phyloP scores from a whole-genome alignment of 129 eudicot genomes.

The Deinandra increscens region DNA sequence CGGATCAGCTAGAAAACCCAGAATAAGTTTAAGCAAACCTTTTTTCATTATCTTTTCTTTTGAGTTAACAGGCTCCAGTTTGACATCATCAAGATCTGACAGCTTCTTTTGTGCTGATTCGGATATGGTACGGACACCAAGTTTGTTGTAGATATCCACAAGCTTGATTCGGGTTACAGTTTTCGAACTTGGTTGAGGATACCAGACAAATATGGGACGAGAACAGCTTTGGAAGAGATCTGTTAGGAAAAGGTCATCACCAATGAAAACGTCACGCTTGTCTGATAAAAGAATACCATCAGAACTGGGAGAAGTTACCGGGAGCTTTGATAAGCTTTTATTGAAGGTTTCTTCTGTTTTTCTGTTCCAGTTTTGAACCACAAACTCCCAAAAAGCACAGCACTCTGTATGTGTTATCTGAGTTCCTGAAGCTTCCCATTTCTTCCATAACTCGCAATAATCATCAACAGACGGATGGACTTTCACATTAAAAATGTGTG shows the following conservation, averaged over 20 bases:
- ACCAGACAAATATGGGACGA: slow-evolving; percentile 48
- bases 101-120: slow-evolving; percentile 33
- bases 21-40: slow-evolving; percentile 45
- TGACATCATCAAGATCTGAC: slow-evolving; percentile 19
- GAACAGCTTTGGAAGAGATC: slow-evolving; percentile 42
- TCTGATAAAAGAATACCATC: slow-evolving; percentile 27
- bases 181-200: slow-evolving; percentile 36
- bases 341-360: slow-evolving; percentile 20
- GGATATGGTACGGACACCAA: slow-evolving; percentile 47
- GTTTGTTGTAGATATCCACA: slow-evolving; percentile 36
- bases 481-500: slow-evolving; percentile 32
- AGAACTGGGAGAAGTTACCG: slow-evolving; percentile 30
- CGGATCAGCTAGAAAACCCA: slow-evolving; percentile 46
- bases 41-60: slow-evolving; percentile 20
- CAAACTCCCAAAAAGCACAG: slow-evolving; percentile 53
- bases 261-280: slow-evolving; percentile 49
- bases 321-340: slow-evolving; percentile 35
- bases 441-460: slow-evolving; percentile 48
- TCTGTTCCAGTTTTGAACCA: slow-evolving; percentile 30
- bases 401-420: slow-evolving; percentile 34
- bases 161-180: slow-evolving; percentile 35
- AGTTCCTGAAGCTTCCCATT: slow-evolving; percentile 46
- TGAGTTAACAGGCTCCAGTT: not conserved
- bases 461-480: slow-evolving; percentile 44
- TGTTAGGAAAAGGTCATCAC: slow-evolving; percentile 47